Evolutionary conservation across 1,284 basidiomycete genomes (phyloP), one percentile per base, ranked within the genome.

Genomic region (Ceratobasidium sp.): DNA sequence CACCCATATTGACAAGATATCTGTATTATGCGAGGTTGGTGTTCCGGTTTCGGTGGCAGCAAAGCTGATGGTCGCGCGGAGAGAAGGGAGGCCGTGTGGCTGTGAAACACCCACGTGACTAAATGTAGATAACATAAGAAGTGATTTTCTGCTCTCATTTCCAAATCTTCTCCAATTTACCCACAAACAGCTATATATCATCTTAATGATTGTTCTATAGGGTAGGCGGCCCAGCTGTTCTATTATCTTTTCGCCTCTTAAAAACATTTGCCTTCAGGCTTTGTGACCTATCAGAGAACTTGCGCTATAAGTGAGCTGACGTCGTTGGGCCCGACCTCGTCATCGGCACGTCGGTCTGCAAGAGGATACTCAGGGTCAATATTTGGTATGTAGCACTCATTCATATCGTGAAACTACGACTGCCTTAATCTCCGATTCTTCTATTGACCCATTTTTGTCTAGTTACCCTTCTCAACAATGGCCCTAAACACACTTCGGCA

Each of bases 1-100:
- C 94, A 90, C 96, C 96, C 96, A 98, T 98, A 81, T 93, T 96
- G 88, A 81, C 80, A 83, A 79, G 75, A 79, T 82, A 82, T 79
- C 23, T 26, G n/a, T 37, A 13, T 7, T 45, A 23, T 26, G 23
- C 20, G 8, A 2, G 37, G 4, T 4, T 20, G 26, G 28, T 13
- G 17, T 63, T 42, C 7, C 35, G 58, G 28, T 56, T 56, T 26
- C 23, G 42, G 2, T 31, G 10, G 39, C 23, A 51, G 28, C 23
- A 4, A 20, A 11, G 31, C 42, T 74, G 69, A 58, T 74, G 56
- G 69, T 63, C 31, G 58, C 20, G 56, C n/a, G 33, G 28, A 63
- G 69, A 49, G 58, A 63, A 35, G 56, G 26, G 31, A 49, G 37
- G 17, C n/a, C 42, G n/a, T 6, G 69, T 74, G 69, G 69, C 69